Percentiles rank a stretch among this genome's conserved stretches.
These are phyloP conservation scores for Leccinum arenicola DNA, from an alignment of 768 basidiomycete species.

Conservation along the genomic window DNA sequence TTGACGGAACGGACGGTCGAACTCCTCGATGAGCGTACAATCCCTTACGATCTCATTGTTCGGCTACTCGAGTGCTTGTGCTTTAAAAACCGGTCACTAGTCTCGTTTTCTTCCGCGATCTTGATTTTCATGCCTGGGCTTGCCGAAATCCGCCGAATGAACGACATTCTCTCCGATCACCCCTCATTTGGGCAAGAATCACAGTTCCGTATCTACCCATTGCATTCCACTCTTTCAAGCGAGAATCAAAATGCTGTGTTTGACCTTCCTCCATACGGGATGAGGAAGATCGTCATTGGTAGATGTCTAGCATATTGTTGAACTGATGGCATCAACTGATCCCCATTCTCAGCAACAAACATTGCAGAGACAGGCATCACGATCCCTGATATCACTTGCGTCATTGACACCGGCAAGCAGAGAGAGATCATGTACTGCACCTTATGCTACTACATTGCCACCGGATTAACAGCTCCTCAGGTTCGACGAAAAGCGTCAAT, in stretches of 20 bases:
- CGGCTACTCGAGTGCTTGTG: constrained; percentile 81
- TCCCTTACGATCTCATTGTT: constrained; percentile 90
- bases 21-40: constrained; percentile 80
- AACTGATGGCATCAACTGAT: background rate
- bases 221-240: constrained; percentile 91
- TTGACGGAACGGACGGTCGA: constrained; percentile 77
- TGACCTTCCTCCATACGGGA: constrained; percentile 74
- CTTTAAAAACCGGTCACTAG: constrained; percentile 54
- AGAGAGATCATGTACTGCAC: constrained; percentile 78
- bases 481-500: constrained; percentile 96
- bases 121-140: constrained; percentile 95
- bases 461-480: constrained; percentile 34
- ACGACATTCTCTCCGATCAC: constrained; percentile 79
- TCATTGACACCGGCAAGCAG: constrained; percentile 92
- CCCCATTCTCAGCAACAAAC: constrained; percentile 62
- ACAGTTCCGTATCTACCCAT: constrained; percentile 72
- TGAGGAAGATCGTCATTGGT: constrained; percentile 95
- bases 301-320: constrained; percentile 16
- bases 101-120: constrained; percentile 69
- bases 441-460: background rate
- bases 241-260: constrained; percentile 92
- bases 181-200: constrained; percentile 58
- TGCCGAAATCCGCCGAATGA: constrained; percentile 86
- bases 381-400: constrained; percentile 96
- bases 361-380: constrained; percentile 98